Base-by-base conservation (phyloP, 2,329 filamentous ascomycete species). In the Macrophomina pseudophaseolina region DNA sequence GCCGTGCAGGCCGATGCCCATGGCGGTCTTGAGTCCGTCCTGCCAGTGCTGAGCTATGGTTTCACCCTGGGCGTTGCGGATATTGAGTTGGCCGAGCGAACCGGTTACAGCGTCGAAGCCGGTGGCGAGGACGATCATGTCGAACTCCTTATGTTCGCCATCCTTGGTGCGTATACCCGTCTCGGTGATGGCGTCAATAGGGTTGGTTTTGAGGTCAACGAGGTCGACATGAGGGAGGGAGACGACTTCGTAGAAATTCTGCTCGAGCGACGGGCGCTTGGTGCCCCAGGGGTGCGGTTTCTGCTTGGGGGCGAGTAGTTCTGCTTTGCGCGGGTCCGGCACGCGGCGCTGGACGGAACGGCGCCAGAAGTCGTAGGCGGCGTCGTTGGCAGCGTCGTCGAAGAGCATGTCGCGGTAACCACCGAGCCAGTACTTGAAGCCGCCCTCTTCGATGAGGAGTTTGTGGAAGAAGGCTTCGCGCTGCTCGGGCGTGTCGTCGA, bases 121-220 rank as follows among this genome's bases (percentile, higher is more conserved):
- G 0, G 76, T 82, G 28, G 74, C 80, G 60, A 80, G 71, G 56
- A 88, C 79, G 28, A 89, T 82, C 12, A 81, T 80, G 70, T 89
- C 87, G 14, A 86, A 81, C 40, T 83, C 78, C 62, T 85, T 73
- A n/a, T 83, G 74, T 42, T 80, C 72, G n/a, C 83, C 85, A 40
- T 74, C 72, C 4, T 80, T 81, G 1, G 86, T 76, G 72, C 83
- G 74, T 58, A 87, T 74, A 14, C 86, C 82, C n/a, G 80, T 78
- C 11, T 80, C 74, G 1, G 85, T 81, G 49, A 87, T 78, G 6
- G 74, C 71, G 38, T 77, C 76, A 46, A 88, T 85, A 1, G 74
- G 74, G 3, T 80, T 58, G 0, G 35, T 30, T 1, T 69, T 72
- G 16, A 75, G 78, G 4, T 81, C 81, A 28, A 85, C 77, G 0